phyloP scores from a whole-genome alignment of 768 basidiomycete genomes.

The Mycena metata region DNA sequence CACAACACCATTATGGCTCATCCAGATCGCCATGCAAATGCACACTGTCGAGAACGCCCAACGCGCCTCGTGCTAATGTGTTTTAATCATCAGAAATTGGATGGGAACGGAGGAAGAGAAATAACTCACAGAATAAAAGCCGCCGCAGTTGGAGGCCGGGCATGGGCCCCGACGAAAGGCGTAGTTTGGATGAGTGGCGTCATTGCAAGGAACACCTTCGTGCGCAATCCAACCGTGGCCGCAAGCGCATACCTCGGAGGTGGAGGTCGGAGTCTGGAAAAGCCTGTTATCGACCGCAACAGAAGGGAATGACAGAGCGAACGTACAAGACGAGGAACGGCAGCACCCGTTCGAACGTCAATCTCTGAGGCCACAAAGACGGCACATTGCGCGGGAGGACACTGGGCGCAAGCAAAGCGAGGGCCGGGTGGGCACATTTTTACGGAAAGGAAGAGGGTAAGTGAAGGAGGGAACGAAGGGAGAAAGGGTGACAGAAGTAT shows the following conservation, averaged over 20 bases:
- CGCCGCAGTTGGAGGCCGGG: not conserved
- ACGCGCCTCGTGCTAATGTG: not conserved
- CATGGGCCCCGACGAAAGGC: not conserved
- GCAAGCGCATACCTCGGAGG: no score
- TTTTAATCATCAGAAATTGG: not conserved
- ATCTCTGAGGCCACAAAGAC: not conserved
- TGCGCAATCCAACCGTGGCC: not conserved
- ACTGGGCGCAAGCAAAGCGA: not conserved
- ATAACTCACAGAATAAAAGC: not conserved
- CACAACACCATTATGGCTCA: not conserved
- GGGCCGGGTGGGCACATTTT: conserved; percentile 4
- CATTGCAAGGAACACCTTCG: not conserved
- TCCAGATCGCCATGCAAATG: not conserved
- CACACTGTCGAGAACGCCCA: not conserved
- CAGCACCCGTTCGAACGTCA: not conserved
- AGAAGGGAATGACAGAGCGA: no score
- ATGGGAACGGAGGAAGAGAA: not conserved
- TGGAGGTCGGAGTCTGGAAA: not conserved
- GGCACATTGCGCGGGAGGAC: not conserved
- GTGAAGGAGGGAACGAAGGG: not conserved
- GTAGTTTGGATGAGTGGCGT: not conserved
- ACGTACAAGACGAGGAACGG: not conserved
- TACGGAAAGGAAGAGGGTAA: not conserved
- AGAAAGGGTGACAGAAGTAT: no score
- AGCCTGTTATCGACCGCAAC: not conserved